Evolutionary conservation across 2,329 filamentous ascomycete genomes (phyloP).

Genomic region (Colletotrichum neosansevieriae): DNA sequence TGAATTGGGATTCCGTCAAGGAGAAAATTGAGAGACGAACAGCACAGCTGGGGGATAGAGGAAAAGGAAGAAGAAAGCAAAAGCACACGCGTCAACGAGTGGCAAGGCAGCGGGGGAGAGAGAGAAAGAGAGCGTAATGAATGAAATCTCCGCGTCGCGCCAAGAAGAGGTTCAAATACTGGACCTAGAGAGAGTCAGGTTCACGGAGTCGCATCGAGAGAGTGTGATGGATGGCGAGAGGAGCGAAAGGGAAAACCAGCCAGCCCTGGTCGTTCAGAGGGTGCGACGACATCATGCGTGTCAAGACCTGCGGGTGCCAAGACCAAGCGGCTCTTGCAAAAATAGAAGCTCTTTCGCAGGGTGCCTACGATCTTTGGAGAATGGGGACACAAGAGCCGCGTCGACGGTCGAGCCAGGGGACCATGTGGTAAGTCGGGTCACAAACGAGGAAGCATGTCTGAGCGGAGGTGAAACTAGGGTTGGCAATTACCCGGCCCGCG

Average conservation of each 20-base stretch:
- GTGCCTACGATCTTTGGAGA: neutral
- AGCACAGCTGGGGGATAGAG: constrained; percentile 37
- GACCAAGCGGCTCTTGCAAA: constrained; percentile 35
- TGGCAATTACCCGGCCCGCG: no score
- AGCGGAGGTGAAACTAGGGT: constrained; percentile 40
- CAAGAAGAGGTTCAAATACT: constrained; percentile 27
- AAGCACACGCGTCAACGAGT: constrained; percentile 33
- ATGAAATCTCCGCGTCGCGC: constrained; percentile 26
- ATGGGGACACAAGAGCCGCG: constrained; percentile 16
- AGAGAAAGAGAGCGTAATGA: constrained; percentile 32
- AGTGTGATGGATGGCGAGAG: constrained; percentile 8
- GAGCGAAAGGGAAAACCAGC: neutral
- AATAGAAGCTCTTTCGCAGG: constrained; percentile 31
- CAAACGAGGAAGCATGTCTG: constrained; percentile 31
- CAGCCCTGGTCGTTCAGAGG: constrained; percentile 1
- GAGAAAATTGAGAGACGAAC: constrained; percentile 25
- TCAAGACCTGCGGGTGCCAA: constrained; percentile 22
- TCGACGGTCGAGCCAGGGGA: neutral
- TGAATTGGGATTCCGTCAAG: constrained; percentile 4
- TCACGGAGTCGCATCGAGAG: constrained; percentile 14
- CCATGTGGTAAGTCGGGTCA: constrained; percentile 8
- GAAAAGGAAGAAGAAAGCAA: constrained; percentile 6
- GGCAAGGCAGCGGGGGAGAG: constrained; percentile 26
- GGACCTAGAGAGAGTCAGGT: neutral
- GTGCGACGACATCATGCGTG: constrained; percentile 34